phyloP scores from a whole-genome alignment of 208 protist genomes.

The Angomonas ambiguus region DNA sequence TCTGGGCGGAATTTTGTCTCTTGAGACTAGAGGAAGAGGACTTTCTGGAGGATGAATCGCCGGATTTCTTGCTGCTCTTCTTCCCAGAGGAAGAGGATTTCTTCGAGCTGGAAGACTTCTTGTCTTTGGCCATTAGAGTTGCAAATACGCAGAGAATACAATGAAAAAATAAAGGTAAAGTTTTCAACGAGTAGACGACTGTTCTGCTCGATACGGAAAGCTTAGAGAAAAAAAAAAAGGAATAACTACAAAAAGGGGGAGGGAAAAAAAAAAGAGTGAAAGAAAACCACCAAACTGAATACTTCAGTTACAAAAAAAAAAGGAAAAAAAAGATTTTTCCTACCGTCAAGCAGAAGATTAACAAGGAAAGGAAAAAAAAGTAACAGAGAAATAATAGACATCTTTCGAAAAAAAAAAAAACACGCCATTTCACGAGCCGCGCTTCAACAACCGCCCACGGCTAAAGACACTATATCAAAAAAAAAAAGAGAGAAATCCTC shows the following conservation, averaged over 20 bases:
- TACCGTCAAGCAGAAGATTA: background rate
- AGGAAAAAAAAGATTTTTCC: background rate
- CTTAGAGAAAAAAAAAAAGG: conserved; percentile 1
- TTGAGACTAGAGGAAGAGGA: background rate
- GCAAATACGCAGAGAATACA: background rate
- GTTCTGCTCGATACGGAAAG: background rate
- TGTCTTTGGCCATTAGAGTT: conserved; percentile 1
- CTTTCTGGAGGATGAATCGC: background rate
- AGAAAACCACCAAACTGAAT: background rate
- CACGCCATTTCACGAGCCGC: background rate
- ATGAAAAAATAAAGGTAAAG: conserved; percentile 7
- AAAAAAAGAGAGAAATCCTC: no score
- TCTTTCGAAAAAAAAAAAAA: background rate
- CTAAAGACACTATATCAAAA: no score
- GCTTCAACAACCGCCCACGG: background rate
- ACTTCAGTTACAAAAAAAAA: background rate
- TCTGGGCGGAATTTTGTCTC: background rate
- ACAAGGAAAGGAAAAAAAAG: background rate
- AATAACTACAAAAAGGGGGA: background rate
- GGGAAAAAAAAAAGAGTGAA: background rate
- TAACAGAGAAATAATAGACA: background rate
- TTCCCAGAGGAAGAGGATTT: background rate
- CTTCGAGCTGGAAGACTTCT: background rate
- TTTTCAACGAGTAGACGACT: conserved; percentile 2
- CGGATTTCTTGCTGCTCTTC: background rate